Conservation (phyloP, 148 eudicot species). For the Talinum fruticosum region DNA sequence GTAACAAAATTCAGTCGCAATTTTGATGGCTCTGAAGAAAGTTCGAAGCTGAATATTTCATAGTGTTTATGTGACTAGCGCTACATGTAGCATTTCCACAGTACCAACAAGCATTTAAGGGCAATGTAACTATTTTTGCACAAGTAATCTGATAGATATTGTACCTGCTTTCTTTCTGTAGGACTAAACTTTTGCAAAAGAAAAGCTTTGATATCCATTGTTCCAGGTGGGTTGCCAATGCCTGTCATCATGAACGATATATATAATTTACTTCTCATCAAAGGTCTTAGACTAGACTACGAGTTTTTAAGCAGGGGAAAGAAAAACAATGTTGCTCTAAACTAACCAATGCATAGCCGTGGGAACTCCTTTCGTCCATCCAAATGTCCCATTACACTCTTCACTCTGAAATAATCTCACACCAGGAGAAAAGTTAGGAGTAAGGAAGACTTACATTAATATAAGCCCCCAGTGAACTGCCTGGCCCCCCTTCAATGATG, state of each 20-base stretch:
- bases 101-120: neutral
- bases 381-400: slow-evolving; percentile 80
- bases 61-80: no score
- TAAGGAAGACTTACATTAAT: no score
- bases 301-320: no score
- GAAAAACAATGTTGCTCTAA: neutral
- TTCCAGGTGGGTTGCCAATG: slow-evolving; percentile 92
- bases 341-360: slow-evolving; percentile 85
- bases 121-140: neutral
- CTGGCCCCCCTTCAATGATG: neutral
- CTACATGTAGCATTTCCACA: neutral
- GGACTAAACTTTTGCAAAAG: slow-evolving; percentile 86
- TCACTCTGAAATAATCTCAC: slow-evolving; percentile 55
- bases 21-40: neutral
- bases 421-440: neutral
- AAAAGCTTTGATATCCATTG: slow-evolving; percentile 95
- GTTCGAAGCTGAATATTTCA: neutral
- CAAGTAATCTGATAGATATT: neutral
- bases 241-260: slow-evolving; percentile 38
- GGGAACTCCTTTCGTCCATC: slow-evolving; percentile 89
- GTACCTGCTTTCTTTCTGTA: slow-evolving; percentile 65
- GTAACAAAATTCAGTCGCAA: neutral
- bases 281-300: no score
- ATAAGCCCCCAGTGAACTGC: neutral
- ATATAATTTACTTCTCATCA: slow-evolving; percentile 2